A percentile compares a stretch with the other conserved stretches of the same genome.
phyloP scores from a whole-genome alignment of 2,329 filamentous ascomycete genomes.

The Colletotrichum siamense region DNA sequence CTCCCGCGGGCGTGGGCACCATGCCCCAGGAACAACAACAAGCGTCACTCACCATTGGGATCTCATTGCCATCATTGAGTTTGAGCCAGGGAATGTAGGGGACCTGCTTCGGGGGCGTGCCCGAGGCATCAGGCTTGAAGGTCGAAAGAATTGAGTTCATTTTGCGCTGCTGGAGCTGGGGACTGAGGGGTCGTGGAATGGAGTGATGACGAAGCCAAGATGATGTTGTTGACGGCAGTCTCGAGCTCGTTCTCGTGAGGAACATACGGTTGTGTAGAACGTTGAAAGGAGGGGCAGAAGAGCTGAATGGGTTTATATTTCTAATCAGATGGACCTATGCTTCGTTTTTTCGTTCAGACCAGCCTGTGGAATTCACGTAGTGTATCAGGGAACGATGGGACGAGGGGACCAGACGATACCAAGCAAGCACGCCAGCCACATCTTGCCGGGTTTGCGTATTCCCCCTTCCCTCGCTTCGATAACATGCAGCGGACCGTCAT shows the following conservation, averaged over 20 bases:
- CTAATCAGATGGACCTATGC: not conserved
- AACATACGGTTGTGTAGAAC: not conserved
- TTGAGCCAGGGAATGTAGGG: slow-evolving; percentile 62
- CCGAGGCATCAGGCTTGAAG: slow-evolving; percentile 44
- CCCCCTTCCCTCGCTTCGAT: not conserved
- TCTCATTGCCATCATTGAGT: slow-evolving; percentile 75
- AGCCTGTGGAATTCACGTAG: not conserved
- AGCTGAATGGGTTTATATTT: not conserved
- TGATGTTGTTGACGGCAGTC: not conserved
- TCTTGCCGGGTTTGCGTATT: not conserved
- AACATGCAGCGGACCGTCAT: not conserved
- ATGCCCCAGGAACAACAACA: not conserved
- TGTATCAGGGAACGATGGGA: not conserved
- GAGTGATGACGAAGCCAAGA: slow-evolving; percentile 1
- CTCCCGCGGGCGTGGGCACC: not conserved
- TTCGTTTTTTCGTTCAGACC: not conserved
- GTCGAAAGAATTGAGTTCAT: slow-evolving; percentile 50
- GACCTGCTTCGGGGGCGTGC: slow-evolving; percentile 44
- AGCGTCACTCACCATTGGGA: slow-evolving; percentile 64
- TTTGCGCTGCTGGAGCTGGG: slow-evolving; percentile 1
- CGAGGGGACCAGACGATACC: not conserved
- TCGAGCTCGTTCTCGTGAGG: not conserved
- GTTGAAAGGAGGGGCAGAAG: not conserved
- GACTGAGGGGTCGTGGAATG: not conserved
- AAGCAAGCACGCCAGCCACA: not conserved